Evolutionary conservation across 2,329 filamentous ascomycete species (phyloP).

Genomic region (Beauveria varroae): DNA sequence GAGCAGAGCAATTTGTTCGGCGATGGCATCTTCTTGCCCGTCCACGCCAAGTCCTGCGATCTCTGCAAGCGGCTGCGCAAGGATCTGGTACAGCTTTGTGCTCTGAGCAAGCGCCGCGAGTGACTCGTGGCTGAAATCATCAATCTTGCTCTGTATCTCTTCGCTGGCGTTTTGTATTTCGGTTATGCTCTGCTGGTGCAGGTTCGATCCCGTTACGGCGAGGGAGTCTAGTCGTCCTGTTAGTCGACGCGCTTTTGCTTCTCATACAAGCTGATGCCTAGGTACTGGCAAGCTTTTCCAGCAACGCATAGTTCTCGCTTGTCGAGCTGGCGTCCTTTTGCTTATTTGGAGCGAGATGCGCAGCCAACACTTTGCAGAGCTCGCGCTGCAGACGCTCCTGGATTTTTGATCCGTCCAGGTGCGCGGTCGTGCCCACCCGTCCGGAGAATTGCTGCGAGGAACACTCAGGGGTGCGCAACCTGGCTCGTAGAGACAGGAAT

Average conservation of each 20-base stretch:
- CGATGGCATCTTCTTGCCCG: constrained; percentile 17
- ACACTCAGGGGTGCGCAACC: constrained; percentile 5
- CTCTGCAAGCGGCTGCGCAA: not conserved
- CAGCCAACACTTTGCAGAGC: not conserved
- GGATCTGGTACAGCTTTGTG: not conserved
- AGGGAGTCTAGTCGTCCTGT: not conserved
- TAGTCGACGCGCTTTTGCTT: not conserved
- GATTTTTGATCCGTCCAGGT: not conserved
- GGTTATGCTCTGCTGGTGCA: not conserved
- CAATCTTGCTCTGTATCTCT: not conserved
- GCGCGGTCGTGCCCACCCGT: not conserved
- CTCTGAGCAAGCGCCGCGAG: not conserved
- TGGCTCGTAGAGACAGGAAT: constrained; percentile 2
- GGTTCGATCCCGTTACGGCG: not conserved
- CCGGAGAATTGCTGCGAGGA: not conserved
- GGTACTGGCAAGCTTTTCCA: constrained; percentile 3
- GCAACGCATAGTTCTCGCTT: not conserved
- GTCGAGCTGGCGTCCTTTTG: constrained; percentile 10
- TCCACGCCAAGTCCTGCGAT: not conserved
- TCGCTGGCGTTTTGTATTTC: not conserved
- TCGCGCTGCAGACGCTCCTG: not conserved
- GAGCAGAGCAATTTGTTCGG: constrained; percentile 19
- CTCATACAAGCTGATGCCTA: too few relatives aligned
- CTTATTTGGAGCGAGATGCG: not conserved
- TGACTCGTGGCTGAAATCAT: not conserved